Evolutionary conservation across 805 yeast species (phyloP).

Genomic region (Candida chauliodis): DNA sequence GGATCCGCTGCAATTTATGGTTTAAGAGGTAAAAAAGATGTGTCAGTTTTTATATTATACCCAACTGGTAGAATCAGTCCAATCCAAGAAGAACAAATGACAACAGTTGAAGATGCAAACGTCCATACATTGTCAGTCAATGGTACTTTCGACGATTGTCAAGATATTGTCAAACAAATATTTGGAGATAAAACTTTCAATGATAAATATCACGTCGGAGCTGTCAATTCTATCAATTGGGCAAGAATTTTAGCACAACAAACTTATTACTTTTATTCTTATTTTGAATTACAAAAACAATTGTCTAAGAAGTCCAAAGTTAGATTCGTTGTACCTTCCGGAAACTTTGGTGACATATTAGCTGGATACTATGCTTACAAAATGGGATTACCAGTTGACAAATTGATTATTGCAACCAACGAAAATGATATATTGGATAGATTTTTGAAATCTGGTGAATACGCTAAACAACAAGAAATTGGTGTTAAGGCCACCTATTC

Average conservation of each 20-base stretch:
- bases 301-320: conserved; percentile 39
- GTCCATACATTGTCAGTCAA: conserved; percentile 93
- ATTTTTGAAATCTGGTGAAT: conserved; percentile 81
- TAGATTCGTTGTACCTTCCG: conserved; percentile 92
- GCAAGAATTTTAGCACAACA: conserved; percentile 97
- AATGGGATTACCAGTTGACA: conserved; percentile 91
- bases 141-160: conserved; percentile 98
- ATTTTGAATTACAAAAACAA: conserved; percentile 60
- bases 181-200: conserved; percentile 90
- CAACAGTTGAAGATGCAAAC: conserved; percentile 87
- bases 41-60: conserved; percentile 92
- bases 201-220: conserved; percentile 88
- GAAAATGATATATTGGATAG: conserved; percentile 93
- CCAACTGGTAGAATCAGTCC: conserved; percentile 98
- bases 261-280: conserved; percentile 92
- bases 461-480: conserved; percentile 59
- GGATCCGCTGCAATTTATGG: conserved; percentile 99
- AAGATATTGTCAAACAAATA: conserved; percentile 88
- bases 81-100: conserved; percentile 97
- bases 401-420: conserved; percentile 90
- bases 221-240: conserved; percentile 98
- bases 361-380: conserved; percentile 94
- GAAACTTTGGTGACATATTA: conserved; percentile 96
- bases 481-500: conserved; percentile 82
- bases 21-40: conserved; percentile 92